Percentiles rank a stretch among this genome's conserved stretches.
These are phyloP conservation scores for Cantharellus anzutake DNA, from an alignment of 768 basidiomycete species.

Conservation along the genomic window DNA sequence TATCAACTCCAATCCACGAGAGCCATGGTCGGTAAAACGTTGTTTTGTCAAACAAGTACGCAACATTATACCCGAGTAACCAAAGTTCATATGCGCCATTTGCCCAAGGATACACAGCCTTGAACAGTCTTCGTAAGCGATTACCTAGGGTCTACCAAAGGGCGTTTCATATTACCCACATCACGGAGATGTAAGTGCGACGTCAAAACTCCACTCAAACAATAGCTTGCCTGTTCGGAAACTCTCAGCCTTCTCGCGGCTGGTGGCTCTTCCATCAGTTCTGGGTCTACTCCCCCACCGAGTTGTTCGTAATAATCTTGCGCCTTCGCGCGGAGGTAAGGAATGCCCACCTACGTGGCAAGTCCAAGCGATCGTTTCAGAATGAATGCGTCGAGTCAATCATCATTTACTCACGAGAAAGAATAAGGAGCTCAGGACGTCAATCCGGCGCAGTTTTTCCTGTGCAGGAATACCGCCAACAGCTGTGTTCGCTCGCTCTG, in stretches of 20 bases:
- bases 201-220: too few relatives aligned
- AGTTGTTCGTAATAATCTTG: slow-evolving; percentile 82
- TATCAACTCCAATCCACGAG: slow-evolving; percentile 61
- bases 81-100: slow-evolving; percentile 66
- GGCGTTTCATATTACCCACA: too few relatives aligned
- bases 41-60: slow-evolving; percentile 77
- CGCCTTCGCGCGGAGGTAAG: slow-evolving; percentile 75
- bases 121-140: slow-evolving; percentile 43
- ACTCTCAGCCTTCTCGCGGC: slow-evolving; percentile 2
- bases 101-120: slow-evolving; percentile 59
- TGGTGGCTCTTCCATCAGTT: slow-evolving; percentile 35
- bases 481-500: slow-evolving; percentile 44
- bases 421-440: slow-evolving; percentile 58
- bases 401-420: slow-evolving; percentile 41
- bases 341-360: slow-evolving; percentile 50
- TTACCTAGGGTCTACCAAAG: slow-evolving; percentile 8
- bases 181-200: background rate
- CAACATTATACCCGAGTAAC: slow-evolving; percentile 66
- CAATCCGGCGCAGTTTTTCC: slow-evolving; percentile 43
- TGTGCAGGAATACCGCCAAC: slow-evolving; percentile 43
- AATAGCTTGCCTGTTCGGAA: background rate
- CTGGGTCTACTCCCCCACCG: slow-evolving; percentile 61
- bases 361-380: background rate
- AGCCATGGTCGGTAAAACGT: slow-evolving; percentile 86
- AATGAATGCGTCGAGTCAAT: background rate